Percentiles rank a stretch among this genome's conserved stretches.
These are phyloP conservation scores for Paracorniculantispora psalliotae DNA, from an alignment of 2,329 filamentous ascomycete species.

Conservation along the genomic window DNA sequence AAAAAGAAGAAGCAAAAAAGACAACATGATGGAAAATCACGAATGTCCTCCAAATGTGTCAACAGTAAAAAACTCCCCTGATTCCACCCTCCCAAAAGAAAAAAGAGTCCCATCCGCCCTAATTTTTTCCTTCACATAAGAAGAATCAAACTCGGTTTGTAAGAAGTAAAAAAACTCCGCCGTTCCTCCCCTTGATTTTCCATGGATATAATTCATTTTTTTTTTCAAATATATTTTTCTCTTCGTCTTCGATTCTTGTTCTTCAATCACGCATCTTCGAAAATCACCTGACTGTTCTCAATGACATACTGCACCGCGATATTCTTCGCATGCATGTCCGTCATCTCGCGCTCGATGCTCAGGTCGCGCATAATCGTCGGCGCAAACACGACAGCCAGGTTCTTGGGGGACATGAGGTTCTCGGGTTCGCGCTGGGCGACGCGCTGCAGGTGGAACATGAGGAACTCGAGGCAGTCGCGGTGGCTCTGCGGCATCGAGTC, in stretches of 20 bases:
- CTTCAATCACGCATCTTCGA: slow-evolving; percentile 43
- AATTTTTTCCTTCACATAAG: not conserved
- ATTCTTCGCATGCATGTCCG: slow-evolving; percentile 91
- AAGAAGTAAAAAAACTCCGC: not conserved
- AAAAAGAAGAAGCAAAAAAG: not conserved
- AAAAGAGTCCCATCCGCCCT: not conserved
- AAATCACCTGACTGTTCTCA: slow-evolving; percentile 81
- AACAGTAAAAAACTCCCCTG: slow-evolving; percentile 13
- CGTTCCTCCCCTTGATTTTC: not conserved
- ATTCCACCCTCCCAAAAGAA: slow-evolving; percentile 7
- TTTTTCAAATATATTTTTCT: not conserved
- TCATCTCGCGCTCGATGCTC: slow-evolving; percentile 90
- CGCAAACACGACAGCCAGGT: slow-evolving; percentile 93
- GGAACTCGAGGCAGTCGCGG: slow-evolving; percentile 83
- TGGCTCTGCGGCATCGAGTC: slow-evolving; percentile 77
- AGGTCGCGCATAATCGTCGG: slow-evolving; percentile 94
- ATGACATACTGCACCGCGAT: slow-evolving; percentile 87
- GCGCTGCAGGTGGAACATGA: slow-evolving; percentile 87
- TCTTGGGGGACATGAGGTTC: slow-evolving; percentile 95
- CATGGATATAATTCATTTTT: not conserved
- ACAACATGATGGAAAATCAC: not conserved
- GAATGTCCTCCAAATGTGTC: not conserved
- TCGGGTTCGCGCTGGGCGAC: slow-evolving; percentile 78
- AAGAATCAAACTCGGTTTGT: not conserved
- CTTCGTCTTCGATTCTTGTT: not conserved